Base-by-base conservation (phyloP, 768 basidiomycete species). In the Russula abietina region DNA sequence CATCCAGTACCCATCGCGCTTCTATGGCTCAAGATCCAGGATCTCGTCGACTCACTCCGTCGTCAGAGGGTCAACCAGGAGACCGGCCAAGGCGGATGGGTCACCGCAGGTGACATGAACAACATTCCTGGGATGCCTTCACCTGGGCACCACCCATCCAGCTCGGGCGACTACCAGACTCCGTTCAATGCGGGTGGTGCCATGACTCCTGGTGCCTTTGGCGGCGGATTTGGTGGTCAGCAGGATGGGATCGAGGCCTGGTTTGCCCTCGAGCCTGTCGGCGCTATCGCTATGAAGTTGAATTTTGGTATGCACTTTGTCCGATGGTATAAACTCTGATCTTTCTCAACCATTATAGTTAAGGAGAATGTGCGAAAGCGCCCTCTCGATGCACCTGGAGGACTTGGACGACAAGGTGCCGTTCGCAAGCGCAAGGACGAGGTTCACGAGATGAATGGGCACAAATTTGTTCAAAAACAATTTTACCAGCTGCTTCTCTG, bases 401-500 rank as follows among this genome's bases (percentile, higher is more conserved):
- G 93, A 61, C 85, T 99, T 45, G 97, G 96, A 55, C 93, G 97
- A 73, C 96, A 98, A 77, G 97, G 96, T 59, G 97, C 97, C 62
- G 86, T 99, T 68, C 89, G 95, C 71, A 98, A 97, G 77, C 91
- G 95, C 70, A 98, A 98, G 75, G 96, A 87, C 68, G 96, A 98
- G 78, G 89, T 98, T 3, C 94, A 95, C 77, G 95, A 98, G 75
- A 98, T 98, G 93, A 98, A 98, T 72, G 97, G 97, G 12, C 97
- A 99, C 79, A 93, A 97, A 75, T 99, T 99, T 72, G 83, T 99
- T 51, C 91, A 93, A 70, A 85, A 88, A 51, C 97, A 98, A 75
- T 99, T 99, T 79, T 98, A 97, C 74, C 95, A 98, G 73, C 85
- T 98, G 72, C 97, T 99, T 81, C 82, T 98, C 57, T 99, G 97